Base-by-base conservation (phyloP, 371 early-diverging fungal genomes). In the Mortierella sp. region DNA sequence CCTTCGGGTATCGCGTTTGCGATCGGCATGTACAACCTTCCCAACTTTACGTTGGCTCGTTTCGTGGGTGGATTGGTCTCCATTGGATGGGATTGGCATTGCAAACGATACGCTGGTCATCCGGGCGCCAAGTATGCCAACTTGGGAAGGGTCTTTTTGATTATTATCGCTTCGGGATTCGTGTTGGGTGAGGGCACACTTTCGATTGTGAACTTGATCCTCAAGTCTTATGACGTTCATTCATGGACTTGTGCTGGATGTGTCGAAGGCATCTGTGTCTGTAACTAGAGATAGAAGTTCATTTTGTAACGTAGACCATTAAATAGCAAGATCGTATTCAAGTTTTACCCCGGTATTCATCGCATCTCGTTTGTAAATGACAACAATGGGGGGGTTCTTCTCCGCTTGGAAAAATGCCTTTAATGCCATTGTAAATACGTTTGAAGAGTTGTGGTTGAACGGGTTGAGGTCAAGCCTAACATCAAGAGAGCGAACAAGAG, bases 141-240 rank as follows among this genome's bases (percentile, higher is more conserved):
- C 6, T 19, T 71, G 38, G 79, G 68, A 49, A 57, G 87, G 48
- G 89, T 91, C 9, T 79, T 91, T 57, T 84, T 89, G 59, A 89
- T 93, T 27, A 88, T 93, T 18, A 70, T 92, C 6, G 94, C 92
- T 12, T 87, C 87, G 55, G 94, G 94, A 0, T 90, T 93, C 80
- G 94, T 93, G 0, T 80, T 93, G 6, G 94, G 94, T n/a, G 94
- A 93, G 68, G 94, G 94, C 23, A 90, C 91, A 0, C 81, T 91
- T 64, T 84, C 88, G 23, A 80, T 89, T 52, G 83, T 85, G 12
- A 86, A 85, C 46, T 80, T 89, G 66, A 71, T 82, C 19, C 54
- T 71, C n/a, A 74, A 79, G 67, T 62, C 70, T 18, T 56, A 8
- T 7, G 43, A 43, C 0, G 60, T 76, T 12, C 66, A 56, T 10